Evolutionary conservation across 139 green algal genomes (phyloP).

Genomic region (Dunaliella primolecta): DNA sequence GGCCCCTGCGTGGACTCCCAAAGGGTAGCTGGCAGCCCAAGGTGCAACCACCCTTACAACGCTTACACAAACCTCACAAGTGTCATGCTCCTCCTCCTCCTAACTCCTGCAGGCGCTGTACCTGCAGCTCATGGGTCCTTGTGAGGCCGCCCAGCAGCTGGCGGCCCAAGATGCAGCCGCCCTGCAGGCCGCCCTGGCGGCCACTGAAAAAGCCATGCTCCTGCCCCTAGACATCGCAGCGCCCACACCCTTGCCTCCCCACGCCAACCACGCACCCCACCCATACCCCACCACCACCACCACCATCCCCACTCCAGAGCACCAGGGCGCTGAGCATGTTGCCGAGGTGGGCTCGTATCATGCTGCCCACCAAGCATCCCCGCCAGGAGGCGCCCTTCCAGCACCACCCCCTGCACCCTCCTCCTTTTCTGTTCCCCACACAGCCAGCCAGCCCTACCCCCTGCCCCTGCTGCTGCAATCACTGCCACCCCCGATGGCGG

Average conservation of each 20-base stretch:
- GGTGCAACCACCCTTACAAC: too few species aligned
- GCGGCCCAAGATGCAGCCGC: background rate
- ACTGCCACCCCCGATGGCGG: background rate
- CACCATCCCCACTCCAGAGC: too few species aligned
- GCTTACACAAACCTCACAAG: too few species aligned
- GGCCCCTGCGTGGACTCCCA: too few species aligned
- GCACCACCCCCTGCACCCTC: background rate
- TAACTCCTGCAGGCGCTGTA: background rate
- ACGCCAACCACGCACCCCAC: background rate
- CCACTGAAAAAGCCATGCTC: background rate
- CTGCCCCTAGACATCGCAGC: background rate
- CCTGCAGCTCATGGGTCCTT: background rate
- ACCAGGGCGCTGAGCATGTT: background rate
- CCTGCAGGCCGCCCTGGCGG: background rate
- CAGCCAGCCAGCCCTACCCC: too few species aligned
- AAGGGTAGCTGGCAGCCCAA: too few species aligned
- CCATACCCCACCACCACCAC: too few species aligned
- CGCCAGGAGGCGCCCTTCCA: background rate
- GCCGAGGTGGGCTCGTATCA: too few species aligned
- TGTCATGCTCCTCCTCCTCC: too few species aligned
- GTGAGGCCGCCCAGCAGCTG: background rate
- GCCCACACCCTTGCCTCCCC: background rate
- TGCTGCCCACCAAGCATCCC: background rate
- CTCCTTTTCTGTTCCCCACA: too few species aligned
- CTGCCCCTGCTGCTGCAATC: background rate